A percentile compares a stretch with the other conserved stretches of the same genome.
Evolutionary conservation across 2,329 filamentous ascomycete genomes (phyloP).

Genomic region (Fusarium nisikadoi): DNA sequence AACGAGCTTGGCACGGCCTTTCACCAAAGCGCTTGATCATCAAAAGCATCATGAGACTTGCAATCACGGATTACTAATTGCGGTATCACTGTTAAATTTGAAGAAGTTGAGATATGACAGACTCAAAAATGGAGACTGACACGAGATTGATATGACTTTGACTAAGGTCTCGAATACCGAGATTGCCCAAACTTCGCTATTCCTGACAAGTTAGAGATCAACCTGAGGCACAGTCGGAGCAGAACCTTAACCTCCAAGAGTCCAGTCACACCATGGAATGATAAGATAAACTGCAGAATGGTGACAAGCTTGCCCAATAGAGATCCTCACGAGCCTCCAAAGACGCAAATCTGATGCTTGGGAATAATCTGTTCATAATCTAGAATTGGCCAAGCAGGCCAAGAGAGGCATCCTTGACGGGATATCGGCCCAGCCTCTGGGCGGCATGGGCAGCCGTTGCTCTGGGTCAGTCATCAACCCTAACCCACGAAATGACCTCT

Average conservation of each 20-base stretch:
- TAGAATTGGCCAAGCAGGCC: slow-evolving; percentile 3
- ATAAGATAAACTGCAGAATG: not conserved
- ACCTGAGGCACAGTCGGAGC: not conserved
- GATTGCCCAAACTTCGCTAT: not conserved
- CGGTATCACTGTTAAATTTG: not conserved
- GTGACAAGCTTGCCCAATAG: not conserved
- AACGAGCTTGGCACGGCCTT: not conserved
- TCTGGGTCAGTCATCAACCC: slow-evolving; percentile 20
- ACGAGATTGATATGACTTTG: not conserved
- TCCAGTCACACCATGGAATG: not conserved
- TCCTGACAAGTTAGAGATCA: not conserved
- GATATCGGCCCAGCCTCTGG: slow-evolving; percentile 26
- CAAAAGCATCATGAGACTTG: not conserved
- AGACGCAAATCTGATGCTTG: not conserved
- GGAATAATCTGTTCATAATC: not conserved
- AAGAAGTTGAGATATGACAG: not conserved
- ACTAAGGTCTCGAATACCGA: not conserved
- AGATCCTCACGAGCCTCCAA: not conserved
- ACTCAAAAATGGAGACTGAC: no score
- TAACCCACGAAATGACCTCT: slow-evolving; percentile 11
- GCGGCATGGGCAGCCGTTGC: slow-evolving; percentile 1
- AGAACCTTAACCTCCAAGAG: not conserved
- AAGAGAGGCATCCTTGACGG: slow-evolving; percentile 11
- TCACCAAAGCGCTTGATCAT: not conserved
- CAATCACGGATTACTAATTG: accelerated